A percentile compares a stretch with the other conserved stretches of the same genome.
Conservation (phyloP, 768 basidiomycete genomes). For the Pulveroboletus sp. region DNA sequence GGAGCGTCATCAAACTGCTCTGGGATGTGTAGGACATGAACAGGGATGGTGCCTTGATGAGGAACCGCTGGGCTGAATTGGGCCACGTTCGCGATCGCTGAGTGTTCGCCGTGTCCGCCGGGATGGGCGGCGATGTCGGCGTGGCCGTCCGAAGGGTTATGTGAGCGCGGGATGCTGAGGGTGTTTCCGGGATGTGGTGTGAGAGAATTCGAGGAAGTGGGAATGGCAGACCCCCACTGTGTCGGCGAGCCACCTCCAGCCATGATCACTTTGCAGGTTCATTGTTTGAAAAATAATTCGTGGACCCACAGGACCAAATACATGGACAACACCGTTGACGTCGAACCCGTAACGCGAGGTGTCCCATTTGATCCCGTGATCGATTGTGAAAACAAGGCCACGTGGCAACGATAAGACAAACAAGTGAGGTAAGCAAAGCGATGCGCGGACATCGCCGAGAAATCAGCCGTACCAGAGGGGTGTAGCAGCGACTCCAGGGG, state of each 20-base stretch:
- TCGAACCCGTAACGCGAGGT: conserved; percentile 4
- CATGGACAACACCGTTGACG: conserved; percentile 17
- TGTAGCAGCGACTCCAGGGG: neutral
- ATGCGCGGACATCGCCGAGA: conserved; percentile 15
- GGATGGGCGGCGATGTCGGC: conserved; percentile 17
- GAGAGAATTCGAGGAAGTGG: conserved; percentile 10
- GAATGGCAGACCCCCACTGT: conserved; percentile 10
- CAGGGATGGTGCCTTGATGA: conserved; percentile 11
- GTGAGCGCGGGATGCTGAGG: conserved; percentile 11
- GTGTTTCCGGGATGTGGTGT: conserved; percentile 6
- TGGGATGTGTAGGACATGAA: conserved; percentile 10
- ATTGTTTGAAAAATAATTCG: conserved; percentile 26
- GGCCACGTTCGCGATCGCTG: conserved; percentile 8
- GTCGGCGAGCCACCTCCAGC: conserved; percentile 19
- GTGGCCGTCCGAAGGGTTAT: conserved; percentile 15
- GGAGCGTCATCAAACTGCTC: conserved; percentile 27
- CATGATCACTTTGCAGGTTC: conserved; percentile 23
- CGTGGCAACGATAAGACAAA: conserved; percentile 24
- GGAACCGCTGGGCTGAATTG: conserved; percentile 9
- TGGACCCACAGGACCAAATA: conserved; percentile 36
- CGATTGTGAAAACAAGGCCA: neutral
- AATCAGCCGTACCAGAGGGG: conserved; percentile 1
- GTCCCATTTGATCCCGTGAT: conserved; percentile 10
- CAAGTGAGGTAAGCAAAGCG: conserved; percentile 13
- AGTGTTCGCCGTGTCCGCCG: conserved; percentile 10